Evolutionary conservation across 805 yeast species (phyloP).

Genomic region (Pichia heedii): DNA sequence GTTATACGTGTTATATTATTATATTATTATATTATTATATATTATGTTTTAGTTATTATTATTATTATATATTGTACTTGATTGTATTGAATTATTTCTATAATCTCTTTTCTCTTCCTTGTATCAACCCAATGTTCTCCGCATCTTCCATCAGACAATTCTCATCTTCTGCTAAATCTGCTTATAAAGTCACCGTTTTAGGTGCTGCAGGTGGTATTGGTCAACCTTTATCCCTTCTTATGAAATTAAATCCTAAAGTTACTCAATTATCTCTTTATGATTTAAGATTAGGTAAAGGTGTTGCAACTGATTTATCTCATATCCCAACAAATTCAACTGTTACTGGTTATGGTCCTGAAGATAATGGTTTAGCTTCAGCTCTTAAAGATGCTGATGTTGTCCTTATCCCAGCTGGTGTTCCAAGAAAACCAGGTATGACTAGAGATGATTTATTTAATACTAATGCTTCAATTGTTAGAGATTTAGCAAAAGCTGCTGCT

Average conservation of each 20-base stretch:
- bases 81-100: background rate
- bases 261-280: slow-evolving; percentile 82
- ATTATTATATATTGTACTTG: background rate
- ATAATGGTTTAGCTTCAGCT: slow-evolving; percentile 57
- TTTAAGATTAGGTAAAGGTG: slow-evolving; percentile 90
- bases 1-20: too few relatives aligned
- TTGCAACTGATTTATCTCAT: slow-evolving; percentile 92
- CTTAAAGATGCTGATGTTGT: slow-evolving; percentile 76
- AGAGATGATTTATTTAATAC: slow-evolving; percentile 95
- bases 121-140: slow-evolving; percentile 36
- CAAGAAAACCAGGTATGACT: slow-evolving; percentile 98
- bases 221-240: slow-evolving; percentile 71
- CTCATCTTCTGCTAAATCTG: slow-evolving; percentile 55
- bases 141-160: slow-evolving; percentile 44
- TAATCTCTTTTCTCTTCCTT: background rate
- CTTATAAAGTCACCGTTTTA: slow-evolving; percentile 71
- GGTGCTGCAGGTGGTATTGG: slow-evolving; percentile 97
- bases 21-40: too few relatives aligned
- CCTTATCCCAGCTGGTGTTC: slow-evolving; percentile 95
- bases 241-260: slow-evolving; percentile 84
- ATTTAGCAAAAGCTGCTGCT: slow-evolving; percentile 79
- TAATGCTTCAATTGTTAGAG: slow-evolving; percentile 92
- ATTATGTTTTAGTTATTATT: background rate
- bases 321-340: slow-evolving; percentile 88
- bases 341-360: slow-evolving; percentile 77